A percentile compares a stretch with the other conserved stretches of the same genome.
phyloP scores from a whole-genome alignment of 345 rosid species.

The Citrus hindsii region DNA sequence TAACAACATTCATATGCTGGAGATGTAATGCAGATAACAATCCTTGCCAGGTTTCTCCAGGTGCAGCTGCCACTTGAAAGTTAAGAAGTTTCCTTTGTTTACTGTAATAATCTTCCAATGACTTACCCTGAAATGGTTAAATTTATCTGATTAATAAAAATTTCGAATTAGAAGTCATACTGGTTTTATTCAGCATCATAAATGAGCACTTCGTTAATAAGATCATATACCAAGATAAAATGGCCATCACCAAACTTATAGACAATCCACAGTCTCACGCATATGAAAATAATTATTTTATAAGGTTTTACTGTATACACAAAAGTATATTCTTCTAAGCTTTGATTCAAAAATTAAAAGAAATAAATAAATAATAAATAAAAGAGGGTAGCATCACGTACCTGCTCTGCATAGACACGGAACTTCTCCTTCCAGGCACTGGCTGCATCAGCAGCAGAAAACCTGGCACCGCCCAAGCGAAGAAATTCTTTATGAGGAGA shows the following conservation, averaged over 20 bases:
- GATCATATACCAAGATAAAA: background rate
- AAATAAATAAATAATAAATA: background rate
- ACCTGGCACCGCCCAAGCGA: conserved; percentile 24
- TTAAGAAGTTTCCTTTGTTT: conserved; percentile 76
- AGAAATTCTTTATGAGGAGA: conserved; percentile 25
- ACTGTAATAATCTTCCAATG: conserved; percentile 80
- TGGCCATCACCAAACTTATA: background rate
- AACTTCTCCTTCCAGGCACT: conserved; percentile 45
- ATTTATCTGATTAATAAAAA: background rate
- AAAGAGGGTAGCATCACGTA: background rate
- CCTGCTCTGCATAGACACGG: conserved; percentile 54
- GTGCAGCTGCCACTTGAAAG: conserved; percentile 58
- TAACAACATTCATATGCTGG: conserved; percentile 43
- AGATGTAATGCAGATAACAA: conserved; percentile 80
- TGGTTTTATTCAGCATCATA: background rate
- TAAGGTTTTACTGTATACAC: too few species aligned
- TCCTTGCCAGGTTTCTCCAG: conserved; percentile 83
- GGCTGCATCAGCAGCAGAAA: conserved; percentile 32
- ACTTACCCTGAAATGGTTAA: conserved; percentile 48
- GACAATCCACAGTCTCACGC: background rate
- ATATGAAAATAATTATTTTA: background rate
- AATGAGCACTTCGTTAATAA: background rate
- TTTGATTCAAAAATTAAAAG: background rate
- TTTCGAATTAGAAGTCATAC: background rate
- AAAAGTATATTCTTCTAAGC: background rate